Evolutionary conservation across 805 yeast species (phyloP).

Genomic region (Cyberlindnera euphorbiae): DNA sequence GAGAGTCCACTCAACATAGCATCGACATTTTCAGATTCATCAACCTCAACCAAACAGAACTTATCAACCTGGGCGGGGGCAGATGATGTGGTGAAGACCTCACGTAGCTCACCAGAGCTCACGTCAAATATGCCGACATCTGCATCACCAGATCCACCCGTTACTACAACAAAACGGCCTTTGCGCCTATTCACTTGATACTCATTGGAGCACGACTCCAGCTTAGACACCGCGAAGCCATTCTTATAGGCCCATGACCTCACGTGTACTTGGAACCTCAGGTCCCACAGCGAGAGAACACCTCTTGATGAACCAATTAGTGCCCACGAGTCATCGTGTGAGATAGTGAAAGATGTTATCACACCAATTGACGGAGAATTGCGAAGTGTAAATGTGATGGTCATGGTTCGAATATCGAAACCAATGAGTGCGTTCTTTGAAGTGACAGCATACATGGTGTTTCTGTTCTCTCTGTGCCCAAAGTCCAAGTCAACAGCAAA

Average conservation of each 20-base stretch:
- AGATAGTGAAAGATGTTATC: slow-evolving; percentile 55
- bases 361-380: slow-evolving; percentile 65
- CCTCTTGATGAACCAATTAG: slow-evolving; percentile 75
- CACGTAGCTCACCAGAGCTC: slow-evolving; percentile 54
- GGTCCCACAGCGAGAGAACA: slow-evolving; percentile 74
- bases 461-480: slow-evolving; percentile 35
- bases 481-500: slow-evolving; percentile 39
- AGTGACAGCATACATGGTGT: slow-evolving; percentile 45
- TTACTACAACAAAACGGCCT: slow-evolving; percentile 47
- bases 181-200: slow-evolving; percentile 30
- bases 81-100: slow-evolving; percentile 27
- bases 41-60: slow-evolving; percentile 16
- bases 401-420: slow-evolving; percentile 58
- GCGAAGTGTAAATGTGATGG: slow-evolving; percentile 34
- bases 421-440: slow-evolving; percentile 45
- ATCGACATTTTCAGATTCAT: slow-evolving; percentile 2
- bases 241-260: slow-evolving; percentile 58
- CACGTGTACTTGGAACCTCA: slow-evolving; percentile 57
- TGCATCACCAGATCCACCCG: slow-evolving; percentile 60
- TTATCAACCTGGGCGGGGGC: slow-evolving; percentile 16
- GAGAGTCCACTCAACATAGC: slow-evolving; percentile 3
- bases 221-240: slow-evolving; percentile 43
- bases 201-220: slow-evolving; percentile 40
- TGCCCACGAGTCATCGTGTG: slow-evolving; percentile 53
- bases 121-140: slow-evolving; percentile 75